Conservation (phyloP, 176 grass and related monocot species). For the Themeda triandra region DNA sequence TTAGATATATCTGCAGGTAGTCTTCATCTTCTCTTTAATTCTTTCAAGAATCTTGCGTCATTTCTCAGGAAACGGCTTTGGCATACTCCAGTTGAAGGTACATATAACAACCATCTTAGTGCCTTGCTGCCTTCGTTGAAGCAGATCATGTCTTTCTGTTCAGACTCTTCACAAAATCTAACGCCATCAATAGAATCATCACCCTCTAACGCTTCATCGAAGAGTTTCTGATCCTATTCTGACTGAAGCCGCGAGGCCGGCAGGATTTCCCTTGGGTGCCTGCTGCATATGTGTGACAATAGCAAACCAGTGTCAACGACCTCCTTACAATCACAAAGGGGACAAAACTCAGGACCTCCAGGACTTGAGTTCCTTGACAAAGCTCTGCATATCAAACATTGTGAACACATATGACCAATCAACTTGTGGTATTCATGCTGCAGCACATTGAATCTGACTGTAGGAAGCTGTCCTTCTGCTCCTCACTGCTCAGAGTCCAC, state of each 20-base stretch:
- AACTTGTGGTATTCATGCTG: neutral
- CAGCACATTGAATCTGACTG: neutral
- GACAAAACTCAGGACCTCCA: slow-evolving; percentile 26
- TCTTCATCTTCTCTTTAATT: too few relatives aligned
- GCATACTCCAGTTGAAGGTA: neutral
- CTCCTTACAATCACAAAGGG: slow-evolving; percentile 22
- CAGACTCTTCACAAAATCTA: neutral
- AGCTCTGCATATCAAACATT: neutral
- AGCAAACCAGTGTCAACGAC: neutral
- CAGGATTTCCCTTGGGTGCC: slow-evolving; percentile 3
- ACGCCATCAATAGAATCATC: neutral
- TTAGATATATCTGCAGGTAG: neutral
- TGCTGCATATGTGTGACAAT: slow-evolving; percentile 31
- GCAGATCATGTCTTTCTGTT: neutral
- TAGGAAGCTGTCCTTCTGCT: neutral
- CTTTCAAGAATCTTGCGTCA: too few relatives aligned
- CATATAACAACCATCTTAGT: slow-evolving; percentile 30
- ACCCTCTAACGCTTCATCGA: neutral
- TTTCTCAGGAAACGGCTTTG: too few relatives aligned
- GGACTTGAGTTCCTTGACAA: neutral
- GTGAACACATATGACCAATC: neutral
- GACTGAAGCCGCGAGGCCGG: neutral
- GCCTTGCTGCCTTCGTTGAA: neutral
- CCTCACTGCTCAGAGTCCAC: neutral
- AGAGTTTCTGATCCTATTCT: neutral